A percentile compares a stretch with the other conserved stretches of the same genome.
phyloP scores from a whole-genome alignment of 2,329 filamentous ascomycete genomes.

The Colletotrichum navitas region DNA sequence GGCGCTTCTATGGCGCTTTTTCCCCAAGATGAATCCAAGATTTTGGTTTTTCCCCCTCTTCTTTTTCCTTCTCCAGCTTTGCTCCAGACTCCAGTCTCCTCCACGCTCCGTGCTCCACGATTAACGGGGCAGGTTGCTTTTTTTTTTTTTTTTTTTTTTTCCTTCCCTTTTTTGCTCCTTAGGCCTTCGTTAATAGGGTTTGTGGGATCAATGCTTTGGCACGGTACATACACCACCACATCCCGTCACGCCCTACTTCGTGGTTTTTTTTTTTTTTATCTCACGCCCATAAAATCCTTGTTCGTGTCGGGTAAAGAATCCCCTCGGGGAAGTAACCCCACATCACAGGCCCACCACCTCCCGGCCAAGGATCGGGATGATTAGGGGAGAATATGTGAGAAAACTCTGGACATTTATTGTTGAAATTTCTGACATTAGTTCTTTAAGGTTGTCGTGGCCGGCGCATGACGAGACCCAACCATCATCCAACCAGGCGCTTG shows the following conservation, averaged over 20 bases:
- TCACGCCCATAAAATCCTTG: constrained; percentile 2
- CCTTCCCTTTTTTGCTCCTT: not conserved
- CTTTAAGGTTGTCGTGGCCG: constrained; percentile 12
- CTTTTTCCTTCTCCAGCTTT: not conserved
- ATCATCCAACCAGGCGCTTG: constrained; percentile 17
- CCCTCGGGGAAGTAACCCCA: constrained; percentile 31
- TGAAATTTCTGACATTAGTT: constrained; percentile 15
- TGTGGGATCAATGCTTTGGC: not conserved
- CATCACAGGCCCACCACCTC: constrained; percentile 11
- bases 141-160: not conserved
- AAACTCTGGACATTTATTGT: constrained; percentile 1
- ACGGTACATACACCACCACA: not conserved
- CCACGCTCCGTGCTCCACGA: constrained; percentile 1
- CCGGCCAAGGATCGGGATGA: constrained; percentile 10
- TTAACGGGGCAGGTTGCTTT: not conserved
- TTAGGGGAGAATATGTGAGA: not conserved
- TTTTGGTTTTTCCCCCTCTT: not conserved
- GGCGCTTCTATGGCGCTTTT: constrained; percentile 42
- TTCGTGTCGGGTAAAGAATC: constrained; percentile 21
- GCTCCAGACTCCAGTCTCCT: constrained; percentile 2
- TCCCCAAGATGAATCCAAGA: constrained; percentile 32
- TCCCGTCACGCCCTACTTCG: not conserved
- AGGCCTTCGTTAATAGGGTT: not conserved
- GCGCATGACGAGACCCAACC: not conserved
- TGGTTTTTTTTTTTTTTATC: not conserved